phyloP scores from a whole-genome alignment of 495 filamentous ascomycete species.

The Penicillium steckii region DNA sequence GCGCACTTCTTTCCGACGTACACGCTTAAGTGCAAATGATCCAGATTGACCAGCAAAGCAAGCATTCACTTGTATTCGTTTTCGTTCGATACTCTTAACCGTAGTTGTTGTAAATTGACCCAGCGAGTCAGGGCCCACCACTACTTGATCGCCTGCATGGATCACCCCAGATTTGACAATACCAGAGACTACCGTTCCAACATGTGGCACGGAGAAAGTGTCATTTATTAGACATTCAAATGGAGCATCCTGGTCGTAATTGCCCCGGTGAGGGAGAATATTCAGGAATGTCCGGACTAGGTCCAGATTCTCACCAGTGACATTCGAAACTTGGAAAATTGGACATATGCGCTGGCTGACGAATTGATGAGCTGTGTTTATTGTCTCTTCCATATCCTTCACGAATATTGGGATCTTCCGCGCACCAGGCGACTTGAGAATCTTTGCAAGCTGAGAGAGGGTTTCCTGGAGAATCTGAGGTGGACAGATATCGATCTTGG shows the following conservation, averaged over 20 bases:
- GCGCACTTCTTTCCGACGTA: constrained; percentile 88
- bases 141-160: constrained; percentile 84
- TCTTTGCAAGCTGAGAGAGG: constrained; percentile 84
- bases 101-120: constrained; percentile 89
- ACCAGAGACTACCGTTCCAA: constrained; percentile 92
- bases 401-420: constrained; percentile 98
- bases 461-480: constrained; percentile 95
- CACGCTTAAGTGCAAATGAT: constrained; percentile 82
- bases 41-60: constrained; percentile 91
- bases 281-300: constrained; percentile 89
- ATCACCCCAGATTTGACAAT: constrained; percentile 84
- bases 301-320: constrained; percentile 83
- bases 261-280: constrained; percentile 91
- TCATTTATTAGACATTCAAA: constrained; percentile 98
- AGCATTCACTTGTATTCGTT: constrained; percentile 85
- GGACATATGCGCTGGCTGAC: constrained; percentile 94
- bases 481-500: constrained; percentile 98
- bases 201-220: constrained; percentile 97
- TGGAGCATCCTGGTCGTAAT: constrained; percentile 81
- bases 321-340: constrained; percentile 97
- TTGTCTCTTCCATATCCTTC: constrained; percentile 84
- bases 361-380: constrained; percentile 95
- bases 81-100: constrained; percentile 92
- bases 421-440: constrained; percentile 90
- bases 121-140: constrained; percentile 88